Conservation (phyloP, 805 yeast genomes). For the Tetrapisispora nanseiensis region DNA sequence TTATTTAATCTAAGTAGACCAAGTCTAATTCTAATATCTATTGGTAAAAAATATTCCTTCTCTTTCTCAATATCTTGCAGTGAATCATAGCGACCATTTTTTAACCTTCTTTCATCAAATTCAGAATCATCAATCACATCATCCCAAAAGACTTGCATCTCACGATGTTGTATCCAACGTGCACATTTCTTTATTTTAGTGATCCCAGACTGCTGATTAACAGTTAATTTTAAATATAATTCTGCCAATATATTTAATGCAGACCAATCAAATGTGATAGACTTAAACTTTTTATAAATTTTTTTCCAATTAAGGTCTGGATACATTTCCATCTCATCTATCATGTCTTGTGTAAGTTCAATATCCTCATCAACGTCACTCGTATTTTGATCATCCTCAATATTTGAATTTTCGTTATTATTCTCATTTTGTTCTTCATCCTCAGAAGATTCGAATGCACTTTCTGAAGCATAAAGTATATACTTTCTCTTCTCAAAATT, state of each 20-base stretch:
- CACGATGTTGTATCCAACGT: conserved; percentile 73
- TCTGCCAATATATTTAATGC: conserved; percentile 79
- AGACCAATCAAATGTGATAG: conserved; percentile 73
- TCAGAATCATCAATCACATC: conserved; percentile 59
- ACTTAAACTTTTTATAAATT: conserved; percentile 23
- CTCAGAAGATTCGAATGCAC: conserved; percentile 26
- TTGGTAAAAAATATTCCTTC: conserved; percentile 48
- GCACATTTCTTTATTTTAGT: conserved; percentile 58
- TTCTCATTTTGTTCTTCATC: conserved; percentile 20
- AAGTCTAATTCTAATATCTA: conserved; percentile 77
- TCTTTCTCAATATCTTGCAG: conserved; percentile 32
- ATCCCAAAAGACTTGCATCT: conserved; percentile 38
- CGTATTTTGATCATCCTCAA: conserved; percentile 12
- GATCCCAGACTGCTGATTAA: conserved; percentile 54
- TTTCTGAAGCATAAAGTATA: conserved; percentile 21
- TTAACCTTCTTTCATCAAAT: conserved; percentile 62
- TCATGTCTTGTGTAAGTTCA: background rate
- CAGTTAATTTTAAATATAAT: conserved; percentile 46
- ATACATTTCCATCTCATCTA: conserved; percentile 20
- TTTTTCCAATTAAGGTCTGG: conserved; percentile 25
- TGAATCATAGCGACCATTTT: conserved; percentile 35
- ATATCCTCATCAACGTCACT: conserved; percentile 11
- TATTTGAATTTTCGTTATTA: conserved; percentile 7
- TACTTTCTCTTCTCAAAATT: conserved; percentile 40
- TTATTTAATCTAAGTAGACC: conserved; percentile 63